phyloP scores from a whole-genome alignment of 306 rosid species.

The Canavalia ensiformis region DNA sequence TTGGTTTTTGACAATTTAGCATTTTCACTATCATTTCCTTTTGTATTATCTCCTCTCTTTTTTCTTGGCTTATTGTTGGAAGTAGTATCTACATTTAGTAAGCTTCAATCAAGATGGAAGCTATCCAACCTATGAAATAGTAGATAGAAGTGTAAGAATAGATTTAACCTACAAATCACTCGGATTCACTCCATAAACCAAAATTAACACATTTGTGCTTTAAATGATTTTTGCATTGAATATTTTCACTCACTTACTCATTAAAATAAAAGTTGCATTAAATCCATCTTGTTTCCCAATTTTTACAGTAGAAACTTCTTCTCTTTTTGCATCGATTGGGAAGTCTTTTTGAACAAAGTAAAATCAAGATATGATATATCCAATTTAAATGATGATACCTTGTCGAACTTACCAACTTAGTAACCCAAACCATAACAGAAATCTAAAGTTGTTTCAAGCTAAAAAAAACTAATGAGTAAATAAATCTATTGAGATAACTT shows the following conservation, averaged over 20 bases:
- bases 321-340: constrained; percentile 57
- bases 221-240: constrained; percentile 31
- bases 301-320: constrained; percentile 66
- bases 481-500: no score
- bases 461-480: no score
- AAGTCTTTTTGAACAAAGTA: constrained; percentile 63
- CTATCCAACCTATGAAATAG: constrained; percentile 65
- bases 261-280: constrained; percentile 79
- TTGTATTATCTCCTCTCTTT: constrained; percentile 53
- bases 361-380: constrained; percentile 92
- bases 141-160: constrained; percentile 28
- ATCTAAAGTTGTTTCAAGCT: no score
- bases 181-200: constrained; percentile 8
- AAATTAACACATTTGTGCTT: constrained; percentile 38
- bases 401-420: constrained; percentile 63
- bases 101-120: constrained; percentile 69
- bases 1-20: constrained; percentile 49
- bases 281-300: constrained; percentile 62
- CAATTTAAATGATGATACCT: constrained; percentile 83
- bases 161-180: constrained; percentile 20
- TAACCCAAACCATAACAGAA: no score
- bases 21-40: constrained; percentile 50
- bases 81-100: constrained; percentile 55
- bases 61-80: constrained; percentile 49
- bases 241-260: constrained; percentile 65